These are phyloP conservation scores for Saccharomyces uvarum DNA, from an alignment of 1,139 yeast species.

Conservation along the genomic window DNA sequence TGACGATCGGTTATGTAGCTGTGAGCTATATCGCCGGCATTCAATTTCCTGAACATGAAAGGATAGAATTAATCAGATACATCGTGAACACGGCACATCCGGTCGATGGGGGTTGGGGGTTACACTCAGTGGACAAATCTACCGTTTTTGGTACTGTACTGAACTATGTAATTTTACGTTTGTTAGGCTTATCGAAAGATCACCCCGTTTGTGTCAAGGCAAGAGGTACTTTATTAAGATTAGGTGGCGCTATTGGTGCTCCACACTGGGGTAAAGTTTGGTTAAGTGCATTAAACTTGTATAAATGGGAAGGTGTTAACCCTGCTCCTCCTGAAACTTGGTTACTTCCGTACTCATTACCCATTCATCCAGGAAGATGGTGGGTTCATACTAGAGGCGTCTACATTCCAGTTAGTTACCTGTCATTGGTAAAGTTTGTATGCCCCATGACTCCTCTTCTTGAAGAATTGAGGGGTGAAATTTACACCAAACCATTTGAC, in stretches of 20 bases:
- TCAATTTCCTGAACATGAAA: slow-evolving; percentile 59
- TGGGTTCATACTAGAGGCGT: slow-evolving; percentile 98
- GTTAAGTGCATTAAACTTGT: slow-evolving; percentile 70
- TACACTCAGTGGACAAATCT: slow-evolving; percentile 83
- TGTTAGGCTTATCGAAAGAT: slow-evolving; percentile 63
- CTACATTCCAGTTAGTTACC: slow-evolving; percentile 78
- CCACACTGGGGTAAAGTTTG: slow-evolving; percentile 99
- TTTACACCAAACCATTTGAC: slow-evolving; percentile 60
- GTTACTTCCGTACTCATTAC: slow-evolving; percentile 72
- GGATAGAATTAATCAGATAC: slow-evolving; percentile 69
- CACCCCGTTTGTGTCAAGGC: slow-evolving; percentile 83
- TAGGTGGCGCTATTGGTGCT: slow-evolving; percentile 84
- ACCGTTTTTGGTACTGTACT: slow-evolving; percentile 93
- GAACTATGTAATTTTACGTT: slow-evolving; percentile 70
- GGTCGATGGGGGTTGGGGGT: slow-evolving; percentile 99
- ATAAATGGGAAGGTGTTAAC: slow-evolving; percentile 93
- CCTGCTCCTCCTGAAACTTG: slow-evolving; percentile 97
- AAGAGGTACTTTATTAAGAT: slow-evolving; percentile 52
- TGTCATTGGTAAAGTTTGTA: slow-evolving; percentile 49
- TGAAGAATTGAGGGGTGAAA: slow-evolving; percentile 60
- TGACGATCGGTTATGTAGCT: slow-evolving; percentile 82
- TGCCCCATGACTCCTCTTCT: slow-evolving; percentile 62
- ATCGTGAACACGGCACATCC: slow-evolving; percentile 88
- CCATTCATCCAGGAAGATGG: slow-evolving; percentile 94
- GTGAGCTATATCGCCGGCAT: slow-evolving; percentile 64